Conservation (phyloP, 1,284 basidiomycete species). For the Malassezia sympodialis region DNA sequence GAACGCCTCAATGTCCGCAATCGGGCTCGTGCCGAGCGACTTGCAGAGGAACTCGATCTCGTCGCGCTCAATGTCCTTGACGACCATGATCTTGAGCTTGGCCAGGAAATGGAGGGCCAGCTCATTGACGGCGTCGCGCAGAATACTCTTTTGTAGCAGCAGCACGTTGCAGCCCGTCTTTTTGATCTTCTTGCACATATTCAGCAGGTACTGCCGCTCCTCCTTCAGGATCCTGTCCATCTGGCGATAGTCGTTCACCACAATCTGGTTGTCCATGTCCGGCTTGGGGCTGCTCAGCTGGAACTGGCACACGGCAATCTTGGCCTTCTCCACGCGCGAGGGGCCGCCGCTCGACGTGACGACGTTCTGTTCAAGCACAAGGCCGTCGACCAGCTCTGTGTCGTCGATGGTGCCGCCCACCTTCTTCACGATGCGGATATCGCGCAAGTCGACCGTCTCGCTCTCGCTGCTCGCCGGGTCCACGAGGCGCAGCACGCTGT, state of each 20-base stretch:
- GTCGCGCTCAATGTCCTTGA: conserved; percentile 97
- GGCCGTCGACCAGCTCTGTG: conserved; percentile 89
- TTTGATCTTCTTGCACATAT: conserved; percentile 98
- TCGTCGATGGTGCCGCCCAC: conserved; percentile 99
- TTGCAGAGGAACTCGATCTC: conserved; percentile 97
- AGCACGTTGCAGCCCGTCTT: conserved; percentile 98
- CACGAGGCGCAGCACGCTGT: conserved; percentile 60
- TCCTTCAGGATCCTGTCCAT: conserved; percentile 99
- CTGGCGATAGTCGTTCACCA: conserved; percentile 98
- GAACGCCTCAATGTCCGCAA: conserved; percentile 95
- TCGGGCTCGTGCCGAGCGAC: conserved; percentile 85
- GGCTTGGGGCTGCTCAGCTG: conserved; percentile 96
- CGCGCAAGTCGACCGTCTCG: conserved; percentile 71
- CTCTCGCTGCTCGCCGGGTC: conserved; percentile 14
- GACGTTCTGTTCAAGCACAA: conserved; percentile 91
- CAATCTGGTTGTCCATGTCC: conserved; percentile 99
- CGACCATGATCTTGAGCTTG: conserved; percentile 88
- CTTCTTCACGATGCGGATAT: conserved; percentile 94
- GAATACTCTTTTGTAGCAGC: conserved; percentile 95
- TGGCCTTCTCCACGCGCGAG: conserved; percentile 91
- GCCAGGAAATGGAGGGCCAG: conserved; percentile 97
- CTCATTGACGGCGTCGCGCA: conserved; percentile 96
- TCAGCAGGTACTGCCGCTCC: conserved; percentile 92
- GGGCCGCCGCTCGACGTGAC: conserved; percentile 82
- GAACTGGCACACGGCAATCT: conserved; percentile 97